Conservation (phyloP, 176 grass and related monocot species). For the Ananas comosus region DNA sequence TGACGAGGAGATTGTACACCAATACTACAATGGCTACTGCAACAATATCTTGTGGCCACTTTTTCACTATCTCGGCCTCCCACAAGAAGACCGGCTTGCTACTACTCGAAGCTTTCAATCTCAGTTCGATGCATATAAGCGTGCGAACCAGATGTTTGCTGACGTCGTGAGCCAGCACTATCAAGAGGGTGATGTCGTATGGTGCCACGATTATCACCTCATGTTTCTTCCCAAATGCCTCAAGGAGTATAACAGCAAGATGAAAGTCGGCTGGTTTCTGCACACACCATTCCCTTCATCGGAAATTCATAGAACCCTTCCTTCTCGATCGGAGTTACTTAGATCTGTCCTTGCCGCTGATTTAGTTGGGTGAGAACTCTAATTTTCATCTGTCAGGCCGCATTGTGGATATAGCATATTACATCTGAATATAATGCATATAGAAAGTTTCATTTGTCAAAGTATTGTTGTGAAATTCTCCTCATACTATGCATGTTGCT, state of each 20-base stretch:
- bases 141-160: slow-evolving; percentile 98
- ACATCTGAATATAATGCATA: not conserved
- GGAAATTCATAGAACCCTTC: slow-evolving; percentile 89
- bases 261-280: slow-evolving; percentile 99
- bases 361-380: slow-evolving; percentile 83
- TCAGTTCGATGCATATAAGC: slow-evolving; percentile 91
- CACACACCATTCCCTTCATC: slow-evolving; percentile 98
- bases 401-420: not conserved
- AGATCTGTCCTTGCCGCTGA: slow-evolving; percentile 91
- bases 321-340: slow-evolving; percentile 82
- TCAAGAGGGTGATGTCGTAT: slow-evolving; percentile 95
- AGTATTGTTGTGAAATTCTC: not conserved
- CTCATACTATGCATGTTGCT: not conserved
- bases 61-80: slow-evolving; percentile 93
- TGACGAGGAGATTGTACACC: slow-evolving; percentile 97
- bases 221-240: slow-evolving; percentile 98
- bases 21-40: slow-evolving; percentile 99
- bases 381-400: slow-evolving; percentile 9
- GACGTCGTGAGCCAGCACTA: slow-evolving; percentile 98
- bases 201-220: slow-evolving; percentile 99
- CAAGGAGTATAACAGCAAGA: slow-evolving; percentile 85
- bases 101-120: slow-evolving; percentile 95
- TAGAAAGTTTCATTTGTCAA: too few relatives aligned
- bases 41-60: slow-evolving; percentile 99
- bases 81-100: slow-evolving; percentile 93